Base-by-base conservation (phyloP, 2,329 filamentous ascomycete genomes). In the Penicillium concentricum region DNA sequence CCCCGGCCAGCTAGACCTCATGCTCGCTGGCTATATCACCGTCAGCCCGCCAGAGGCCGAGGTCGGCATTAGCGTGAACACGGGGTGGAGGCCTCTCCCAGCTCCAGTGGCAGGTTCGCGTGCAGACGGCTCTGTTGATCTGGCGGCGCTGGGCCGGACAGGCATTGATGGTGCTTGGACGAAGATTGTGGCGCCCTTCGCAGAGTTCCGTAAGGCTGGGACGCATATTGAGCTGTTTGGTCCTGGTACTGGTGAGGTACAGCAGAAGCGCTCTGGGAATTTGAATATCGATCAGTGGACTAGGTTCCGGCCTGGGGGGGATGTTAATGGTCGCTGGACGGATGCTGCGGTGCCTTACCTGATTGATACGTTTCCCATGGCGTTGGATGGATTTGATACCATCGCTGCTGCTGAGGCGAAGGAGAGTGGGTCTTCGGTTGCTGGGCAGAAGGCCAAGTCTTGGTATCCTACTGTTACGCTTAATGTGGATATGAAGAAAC, bases 381-480 rank as follows among this genome's bases (percentile, higher is more conserved):
- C 89, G 24, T 72, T 89, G 15, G 86, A 90, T 70, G 71, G 74
- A 34, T 68, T 75, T 55, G 74, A 69, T 67, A 66, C 49, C 7
- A 56, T 75, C 71, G 67, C 68, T 51, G 56, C 63, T 49, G 63
- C 61, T 18, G 65, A 35, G 70, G 77, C 60, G 55, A 70, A 50
- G 56, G 69, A 32, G 61, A 64, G 67, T 43, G 63, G 63, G 0
- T 59, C 57, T 35, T 49, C 26, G 58, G 63, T 16, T 43, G 55
- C 69, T 49, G 66, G 70, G 38, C 48, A 66, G 41, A 69, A 67
- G 37, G 73, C 74, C 3, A 75, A 51, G 71, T 85, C 84, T 64
- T 92, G 89, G 90, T 91, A 90, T 69, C 89, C 89, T 0, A 95
- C 90, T 0, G 73, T 95, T 1, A 76, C 87, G 18, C 74, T 94